A percentile compares a stretch with the other conserved stretches of the same genome.
Conservation (phyloP, 768 basidiomycete genomes). For the Auricularia heimuer region DNA sequence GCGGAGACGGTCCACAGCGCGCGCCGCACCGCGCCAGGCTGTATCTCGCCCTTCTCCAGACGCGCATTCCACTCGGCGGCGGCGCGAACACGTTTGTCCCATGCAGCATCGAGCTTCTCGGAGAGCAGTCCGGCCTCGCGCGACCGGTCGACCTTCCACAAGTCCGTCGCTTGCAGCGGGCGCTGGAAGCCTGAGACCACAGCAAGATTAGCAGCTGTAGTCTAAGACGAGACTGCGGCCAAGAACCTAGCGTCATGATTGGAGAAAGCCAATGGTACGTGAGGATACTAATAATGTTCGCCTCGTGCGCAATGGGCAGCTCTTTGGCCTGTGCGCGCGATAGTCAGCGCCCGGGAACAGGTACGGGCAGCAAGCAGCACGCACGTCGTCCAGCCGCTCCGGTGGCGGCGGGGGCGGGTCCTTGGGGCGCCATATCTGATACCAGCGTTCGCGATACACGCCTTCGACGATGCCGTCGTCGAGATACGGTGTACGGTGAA, state of each 20-base stretch:
- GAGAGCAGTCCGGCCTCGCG: conserved; percentile 43
- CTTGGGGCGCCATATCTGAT: conserved; percentile 42
- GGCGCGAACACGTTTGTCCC: conserved; percentile 35
- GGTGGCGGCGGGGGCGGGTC: conserved; percentile 50
- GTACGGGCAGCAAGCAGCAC: conserved; percentile 30
- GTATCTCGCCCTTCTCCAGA: conserved; percentile 35
- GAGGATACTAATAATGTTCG: conserved; percentile 48
- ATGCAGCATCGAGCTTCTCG: conserved; percentile 43
- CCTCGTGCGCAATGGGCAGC: conserved; percentile 49
- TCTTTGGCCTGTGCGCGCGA: neutral
- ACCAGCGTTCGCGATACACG: conserved; percentile 8
- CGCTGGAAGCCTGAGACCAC: conserved; percentile 59
- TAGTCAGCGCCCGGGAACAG: neutral
- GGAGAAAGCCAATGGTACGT: conserved; percentile 57
- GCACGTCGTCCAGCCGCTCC: conserved; percentile 36
- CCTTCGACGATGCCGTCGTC: neutral
- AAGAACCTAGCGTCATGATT: conserved; percentile 19
- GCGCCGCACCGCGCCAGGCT: conserved; percentile 31
- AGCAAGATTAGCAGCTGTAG: neutral
- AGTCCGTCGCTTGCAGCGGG: conserved; percentile 62
- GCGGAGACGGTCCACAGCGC: conserved; percentile 32
- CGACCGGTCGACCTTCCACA: conserved; percentile 53
- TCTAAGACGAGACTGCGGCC: conserved; percentile 12
- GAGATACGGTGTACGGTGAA: neutral
- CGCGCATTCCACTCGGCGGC: conserved; percentile 49